Conservation (phyloP, 371 early-diverging fungal species). For the Apophysomyces variabilis region DNA sequence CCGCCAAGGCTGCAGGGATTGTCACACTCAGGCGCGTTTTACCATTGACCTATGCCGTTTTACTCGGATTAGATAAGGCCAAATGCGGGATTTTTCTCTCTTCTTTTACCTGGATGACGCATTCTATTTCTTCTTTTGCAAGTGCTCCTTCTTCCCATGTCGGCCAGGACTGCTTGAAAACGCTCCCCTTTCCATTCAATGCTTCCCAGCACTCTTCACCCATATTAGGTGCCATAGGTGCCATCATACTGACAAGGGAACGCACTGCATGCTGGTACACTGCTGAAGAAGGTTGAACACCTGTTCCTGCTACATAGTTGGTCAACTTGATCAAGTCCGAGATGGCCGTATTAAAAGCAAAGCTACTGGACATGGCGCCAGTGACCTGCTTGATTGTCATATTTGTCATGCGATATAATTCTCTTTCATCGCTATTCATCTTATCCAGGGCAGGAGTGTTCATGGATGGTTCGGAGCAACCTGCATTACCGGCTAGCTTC, state of each 20-base stretch:
- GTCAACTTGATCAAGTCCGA: conserved; percentile 85
- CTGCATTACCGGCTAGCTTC: conserved; percentile 28
- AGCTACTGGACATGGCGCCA: conserved; percentile 59
- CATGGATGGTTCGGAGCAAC: background rate
- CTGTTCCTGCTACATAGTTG: conserved; percentile 54
- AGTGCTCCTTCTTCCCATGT: conserved; percentile 56
- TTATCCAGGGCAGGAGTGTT: conserved; percentile 21
- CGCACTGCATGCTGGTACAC: conserved; percentile 63
- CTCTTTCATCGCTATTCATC: conserved; percentile 62
- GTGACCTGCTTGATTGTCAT: conserved; percentile 65
- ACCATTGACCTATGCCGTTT: conserved; percentile 71
- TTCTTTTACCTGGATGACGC: conserved; percentile 59
- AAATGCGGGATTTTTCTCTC: conserved; percentile 4
- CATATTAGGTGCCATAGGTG: conserved; percentile 76
- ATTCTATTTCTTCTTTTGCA: conserved; percentile 53
- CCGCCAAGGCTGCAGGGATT: conserved; percentile 49
- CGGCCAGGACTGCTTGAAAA: conserved; percentile 74
- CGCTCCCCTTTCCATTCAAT: conserved; percentile 29
- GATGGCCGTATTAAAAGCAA: conserved; percentile 81
- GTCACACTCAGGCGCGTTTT: conserved; percentile 73
- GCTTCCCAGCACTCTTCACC: conserved; percentile 80
- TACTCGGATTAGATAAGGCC: background rate
- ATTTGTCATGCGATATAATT: conserved; percentile 53
- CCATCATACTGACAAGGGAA: conserved; percentile 71
- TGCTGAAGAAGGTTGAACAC: conserved; percentile 32